Conservation (phyloP, 1,284 basidiomycete species). For the Farysia itapuensis region DNA sequence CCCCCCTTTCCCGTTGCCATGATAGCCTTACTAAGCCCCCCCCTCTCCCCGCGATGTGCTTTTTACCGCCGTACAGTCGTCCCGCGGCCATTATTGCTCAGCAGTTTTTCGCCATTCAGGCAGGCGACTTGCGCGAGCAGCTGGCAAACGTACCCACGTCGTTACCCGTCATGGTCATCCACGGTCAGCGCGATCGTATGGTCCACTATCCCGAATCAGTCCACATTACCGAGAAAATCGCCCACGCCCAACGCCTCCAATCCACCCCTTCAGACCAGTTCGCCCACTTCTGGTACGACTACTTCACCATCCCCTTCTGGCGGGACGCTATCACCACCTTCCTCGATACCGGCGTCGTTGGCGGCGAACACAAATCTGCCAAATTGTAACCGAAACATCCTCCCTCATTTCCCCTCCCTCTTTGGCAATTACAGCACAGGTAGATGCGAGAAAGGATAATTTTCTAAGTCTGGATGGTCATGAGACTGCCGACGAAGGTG, state of each 20-base stretch:
- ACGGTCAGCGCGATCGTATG: conserved; percentile 52
- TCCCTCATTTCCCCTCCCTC: too few species aligned
- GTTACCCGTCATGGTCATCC: conserved; percentile 38
- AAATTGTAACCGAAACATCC: neutral
- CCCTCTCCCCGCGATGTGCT: neutral
- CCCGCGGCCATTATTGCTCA: conserved; percentile 31
- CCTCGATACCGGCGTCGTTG: conserved; percentile 12
- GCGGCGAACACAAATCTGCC: conserved; percentile 1
- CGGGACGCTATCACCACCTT: conserved; percentile 18
- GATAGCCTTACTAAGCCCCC: too few species aligned
- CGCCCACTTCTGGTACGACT: conserved; percentile 52
- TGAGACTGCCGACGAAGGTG: conserved; percentile 66
- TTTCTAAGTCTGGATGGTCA: conserved; percentile 29
- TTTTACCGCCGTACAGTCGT: conserved; percentile 3
- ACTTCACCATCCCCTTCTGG: conserved; percentile 38
- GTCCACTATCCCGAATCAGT: conserved; percentile 45
- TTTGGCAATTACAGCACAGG: too few species aligned
- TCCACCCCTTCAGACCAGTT: conserved; percentile 16
- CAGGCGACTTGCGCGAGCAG: conserved; percentile 13
- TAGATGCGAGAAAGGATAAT: too few species aligned
- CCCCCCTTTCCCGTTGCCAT: too few species aligned
- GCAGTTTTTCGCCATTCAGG: conserved; percentile 45
- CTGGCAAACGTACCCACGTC: conserved; percentile 24
- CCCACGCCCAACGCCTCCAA: conserved; percentile 27
- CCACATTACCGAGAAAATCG: conserved; percentile 22